A percentile compares a stretch with the other conserved stretches of the same genome.
Evolutionary conservation across 805 yeast genomes (phyloP).

Genomic region (Wickerhamiella shivajii): DNA sequence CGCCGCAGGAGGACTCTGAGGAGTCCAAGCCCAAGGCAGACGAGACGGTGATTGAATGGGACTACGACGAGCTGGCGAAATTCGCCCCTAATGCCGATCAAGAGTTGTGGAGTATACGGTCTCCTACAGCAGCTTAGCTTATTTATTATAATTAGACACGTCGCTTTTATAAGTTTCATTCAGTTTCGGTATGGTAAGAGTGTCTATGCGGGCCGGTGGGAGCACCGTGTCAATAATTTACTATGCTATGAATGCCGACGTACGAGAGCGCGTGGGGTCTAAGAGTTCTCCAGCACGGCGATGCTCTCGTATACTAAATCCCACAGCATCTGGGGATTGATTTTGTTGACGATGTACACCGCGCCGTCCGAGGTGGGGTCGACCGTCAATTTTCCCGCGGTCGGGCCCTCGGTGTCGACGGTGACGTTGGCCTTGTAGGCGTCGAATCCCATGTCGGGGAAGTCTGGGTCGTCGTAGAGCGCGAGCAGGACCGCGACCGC

Average conservation of each 20-base stretch:
- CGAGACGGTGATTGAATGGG: conserved; percentile 9
- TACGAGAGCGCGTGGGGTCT: not conserved
- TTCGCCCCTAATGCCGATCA: conserved; percentile 5
- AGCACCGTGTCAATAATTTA: too few species aligned
- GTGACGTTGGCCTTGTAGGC: conserved; percentile 2
- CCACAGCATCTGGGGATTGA: conserved; percentile 33
- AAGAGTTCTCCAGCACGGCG: conserved; percentile 14
- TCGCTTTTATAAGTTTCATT: too few species aligned
- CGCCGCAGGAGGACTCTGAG: conserved; percentile 16
- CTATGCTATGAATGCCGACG: too few species aligned
- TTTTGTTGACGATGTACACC: conserved; percentile 25
- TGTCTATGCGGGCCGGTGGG: too few species aligned
- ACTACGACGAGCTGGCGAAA: conserved; percentile 11
- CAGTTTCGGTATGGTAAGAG: too few species aligned
- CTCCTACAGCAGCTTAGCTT: too few species aligned
- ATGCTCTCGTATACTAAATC: conserved; percentile 16
- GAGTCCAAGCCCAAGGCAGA: not conserved
- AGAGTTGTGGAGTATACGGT: conserved; percentile 6
- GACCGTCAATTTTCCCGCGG: conserved; percentile 2
- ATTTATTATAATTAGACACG: too few species aligned
- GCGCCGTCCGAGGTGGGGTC: conserved; percentile 5
- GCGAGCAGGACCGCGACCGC: conserved; percentile 49
- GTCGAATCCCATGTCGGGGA: conserved; percentile 8
- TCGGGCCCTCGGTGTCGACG: conserved; percentile 4
- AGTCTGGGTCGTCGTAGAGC: conserved; percentile 21